Percentiles rank a stretch among this genome's conserved stretches.
Evolutionary conservation across 805 yeast species (phyloP).

Genomic region (Tanozyma kutaoensis): DNA sequence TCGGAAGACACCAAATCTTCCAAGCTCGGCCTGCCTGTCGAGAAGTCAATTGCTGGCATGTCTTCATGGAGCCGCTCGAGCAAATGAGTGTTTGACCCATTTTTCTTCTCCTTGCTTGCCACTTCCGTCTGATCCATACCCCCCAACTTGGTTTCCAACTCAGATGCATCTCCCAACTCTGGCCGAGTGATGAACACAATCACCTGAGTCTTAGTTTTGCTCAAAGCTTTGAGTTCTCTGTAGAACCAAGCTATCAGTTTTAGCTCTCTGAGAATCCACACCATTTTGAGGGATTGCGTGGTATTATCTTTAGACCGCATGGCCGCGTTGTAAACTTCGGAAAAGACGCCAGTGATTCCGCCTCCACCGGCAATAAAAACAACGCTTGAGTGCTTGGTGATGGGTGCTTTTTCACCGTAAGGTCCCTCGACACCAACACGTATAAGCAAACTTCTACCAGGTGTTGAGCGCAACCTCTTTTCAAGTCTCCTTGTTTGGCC

Average conservation of each 20-base stretch:
- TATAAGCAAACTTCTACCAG: constrained; percentile 19
- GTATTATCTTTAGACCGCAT: constrained; percentile 5
- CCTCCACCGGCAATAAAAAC: constrained; percentile 55
- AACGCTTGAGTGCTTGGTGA: no score
- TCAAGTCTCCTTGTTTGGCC: constrained; percentile 40
- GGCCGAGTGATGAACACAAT: constrained; percentile 8
- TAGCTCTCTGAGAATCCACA: constrained; percentile 8
- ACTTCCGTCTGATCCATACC: no score
- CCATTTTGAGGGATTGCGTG: constrained; percentile 4
- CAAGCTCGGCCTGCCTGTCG: no score
- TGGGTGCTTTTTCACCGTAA: constrained; percentile 43
- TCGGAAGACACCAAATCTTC: no score
- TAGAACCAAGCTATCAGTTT: constrained; percentile 5
- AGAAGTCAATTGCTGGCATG: no score
- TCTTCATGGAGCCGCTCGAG: no score
- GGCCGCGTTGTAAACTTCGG: constrained; percentile 27
- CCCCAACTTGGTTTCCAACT: no score
- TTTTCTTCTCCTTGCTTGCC: no score
- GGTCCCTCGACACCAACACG: constrained; percentile 48
- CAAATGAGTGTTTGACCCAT: no score
- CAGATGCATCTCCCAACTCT: no score
- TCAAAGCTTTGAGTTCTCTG: constrained; percentile 4
- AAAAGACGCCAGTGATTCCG: constrained; percentile 45
- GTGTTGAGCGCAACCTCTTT: constrained; percentile 11
- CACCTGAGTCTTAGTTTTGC: constrained; percentile 3